These are phyloP conservation scores for Dothistroma septosporum DNA, from an alignment of 2,329 filamentous ascomycete species.

Conservation along the genomic window DNA sequence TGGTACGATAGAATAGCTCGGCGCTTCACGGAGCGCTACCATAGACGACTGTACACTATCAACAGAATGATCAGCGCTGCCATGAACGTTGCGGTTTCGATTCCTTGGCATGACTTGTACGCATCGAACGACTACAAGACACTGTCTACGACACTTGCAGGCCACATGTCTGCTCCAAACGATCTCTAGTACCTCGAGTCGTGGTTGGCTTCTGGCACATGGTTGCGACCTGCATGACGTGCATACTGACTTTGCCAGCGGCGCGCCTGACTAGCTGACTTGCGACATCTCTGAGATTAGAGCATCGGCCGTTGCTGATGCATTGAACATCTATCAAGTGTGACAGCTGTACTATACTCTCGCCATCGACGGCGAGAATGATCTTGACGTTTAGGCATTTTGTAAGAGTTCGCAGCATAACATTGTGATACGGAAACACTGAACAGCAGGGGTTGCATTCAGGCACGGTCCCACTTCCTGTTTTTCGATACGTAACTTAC, in stretches of 20 bases:
- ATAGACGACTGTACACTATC: conserved; percentile 19
- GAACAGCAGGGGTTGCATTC: not conserved
- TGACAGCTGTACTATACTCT: too few relatives aligned
- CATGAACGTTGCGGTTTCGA: not conserved
- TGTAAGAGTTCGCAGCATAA: not conserved
- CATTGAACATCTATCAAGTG: too few relatives aligned
- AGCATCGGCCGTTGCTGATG: too few relatives aligned
- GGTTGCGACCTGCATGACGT: not conserved
- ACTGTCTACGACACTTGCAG: not conserved
- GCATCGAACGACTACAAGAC: not conserved
- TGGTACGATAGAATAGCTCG: conserved; percentile 8
- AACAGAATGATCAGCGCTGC: not conserved
- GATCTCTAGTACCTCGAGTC: not conserved
- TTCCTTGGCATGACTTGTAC: not conserved
- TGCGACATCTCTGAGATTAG: not conserved
- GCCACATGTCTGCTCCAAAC: not conserved
- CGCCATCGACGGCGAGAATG: not conserved
- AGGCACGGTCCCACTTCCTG: too few relatives aligned
- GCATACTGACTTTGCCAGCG: not conserved
- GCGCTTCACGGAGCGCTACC: conserved; percentile 1
- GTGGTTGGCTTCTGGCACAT: not conserved
- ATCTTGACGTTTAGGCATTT: not conserved
- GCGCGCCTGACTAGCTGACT: not conserved
- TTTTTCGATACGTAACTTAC: too few relatives aligned
- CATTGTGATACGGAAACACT: not conserved